Base-by-base conservation (phyloP, 768 basidiomycete genomes). In the Dacryopinax spathularia region DNA sequence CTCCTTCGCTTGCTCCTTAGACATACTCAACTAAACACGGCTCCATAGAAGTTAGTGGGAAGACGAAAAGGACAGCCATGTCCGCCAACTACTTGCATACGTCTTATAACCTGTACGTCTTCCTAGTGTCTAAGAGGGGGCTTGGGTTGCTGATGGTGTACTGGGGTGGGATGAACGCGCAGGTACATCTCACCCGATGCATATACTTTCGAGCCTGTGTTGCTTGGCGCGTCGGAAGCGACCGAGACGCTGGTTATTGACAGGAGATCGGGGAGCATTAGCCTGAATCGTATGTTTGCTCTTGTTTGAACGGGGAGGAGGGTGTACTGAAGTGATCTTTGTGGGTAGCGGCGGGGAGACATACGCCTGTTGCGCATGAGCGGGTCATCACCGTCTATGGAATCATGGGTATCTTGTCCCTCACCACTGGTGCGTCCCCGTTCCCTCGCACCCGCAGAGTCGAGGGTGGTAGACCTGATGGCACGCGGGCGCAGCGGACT, bases 401-500 rank as follows among this genome's bases (percentile, higher is more conserved):
- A 37, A 73, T 81, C 31, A 71, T 80, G 60, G 80, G 80, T n/a
- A 71, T 78, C 43, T 68, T 80, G 29, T 74, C 74, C 7, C 71
- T 81, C 15, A 70, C 76, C 2, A 74, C 75, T 2, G 75, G 74
- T 79, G 69, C 68, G 72, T 67, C 61, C 44, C 22, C 15, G 13
- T 31, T 39, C n/a, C n/a, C 62, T 44, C 63, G 27, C 44, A 44
- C 39, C 66, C 56, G 37, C 62, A 44, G 27, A 64, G 56, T 6
- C 13, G 18, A 3, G 48, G 10, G 13, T 56, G 29, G n/a, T n/a
- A n/a, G n/a, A n/a, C n/a, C 36, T n/a, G 31, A 35, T 36, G 9
- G 1, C 29, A 29, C 16, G n/a, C n/a, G n/a, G n/a, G n/a, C n/a
- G 7, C 64, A 98, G 95, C 94, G 71, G 96, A 98, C 75, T 97